Conservation (phyloP, 106 monocot genomes). For the Dendrobium chrysotoxum region DNA sequence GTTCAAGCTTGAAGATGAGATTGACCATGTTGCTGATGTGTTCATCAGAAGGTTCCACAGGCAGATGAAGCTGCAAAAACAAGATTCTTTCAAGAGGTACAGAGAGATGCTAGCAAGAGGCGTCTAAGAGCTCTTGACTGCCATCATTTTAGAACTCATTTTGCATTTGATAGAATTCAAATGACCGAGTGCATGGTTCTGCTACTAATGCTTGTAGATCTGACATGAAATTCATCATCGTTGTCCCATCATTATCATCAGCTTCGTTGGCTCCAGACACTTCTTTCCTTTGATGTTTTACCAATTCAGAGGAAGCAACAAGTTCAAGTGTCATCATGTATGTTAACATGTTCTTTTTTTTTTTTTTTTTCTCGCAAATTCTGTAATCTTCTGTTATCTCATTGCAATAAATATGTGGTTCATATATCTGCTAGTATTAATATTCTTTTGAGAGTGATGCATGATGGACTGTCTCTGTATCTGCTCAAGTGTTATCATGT, state of each 20-base stretch:
- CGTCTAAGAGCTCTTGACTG: constrained; percentile 3
- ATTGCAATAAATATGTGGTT: neutral
- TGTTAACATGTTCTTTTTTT: neutral
- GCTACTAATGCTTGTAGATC: no score
- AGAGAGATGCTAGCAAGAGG: constrained; percentile 52
- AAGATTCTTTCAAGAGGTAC: constrained; percentile 65
- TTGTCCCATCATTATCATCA: neutral
- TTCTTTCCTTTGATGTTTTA: neutral
- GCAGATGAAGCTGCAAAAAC: constrained; percentile 75
- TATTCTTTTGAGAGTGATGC: neutral
- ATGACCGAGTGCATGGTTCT: no score
- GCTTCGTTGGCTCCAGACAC: neutral
- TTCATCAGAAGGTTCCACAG: constrained; percentile 60
- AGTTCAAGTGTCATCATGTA: neutral
- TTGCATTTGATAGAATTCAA: no score
- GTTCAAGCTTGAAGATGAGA: constrained; percentile 55
- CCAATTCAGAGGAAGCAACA: neutral
- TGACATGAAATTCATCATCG: no score
- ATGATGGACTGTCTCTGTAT: neutral
- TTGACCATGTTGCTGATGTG: constrained; percentile 52
- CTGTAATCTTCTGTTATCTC: no score
- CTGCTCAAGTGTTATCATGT: neutral
- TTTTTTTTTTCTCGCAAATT: neutral
- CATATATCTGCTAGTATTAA: neutral
- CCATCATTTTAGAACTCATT: no score